Base-by-base conservation (phyloP, 345 rosid species). In the Salix caprea region DNA sequence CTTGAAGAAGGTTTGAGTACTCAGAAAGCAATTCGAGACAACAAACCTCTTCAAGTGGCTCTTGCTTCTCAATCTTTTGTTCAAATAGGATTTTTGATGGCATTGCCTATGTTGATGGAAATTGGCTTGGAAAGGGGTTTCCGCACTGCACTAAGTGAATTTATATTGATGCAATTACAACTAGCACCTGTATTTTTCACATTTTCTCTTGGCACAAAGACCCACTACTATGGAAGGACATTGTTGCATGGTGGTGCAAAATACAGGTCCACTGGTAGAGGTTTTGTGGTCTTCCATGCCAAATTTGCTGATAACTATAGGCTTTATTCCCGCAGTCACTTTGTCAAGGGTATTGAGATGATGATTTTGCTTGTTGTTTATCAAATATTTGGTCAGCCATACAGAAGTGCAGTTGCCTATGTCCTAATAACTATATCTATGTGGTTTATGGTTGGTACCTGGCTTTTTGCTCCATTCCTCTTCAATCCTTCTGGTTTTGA, bases 391-490 rank as follows among this genome's bases (percentile, higher is more conserved):
- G 95, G 98, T 72, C 89, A 88, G 72, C 70, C 94, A 39, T 94
- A 96, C 79, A 92, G 98, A 88, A 90, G 97, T 30, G 86, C 90
- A 8, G 83, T 96, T 60, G 98, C 97, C 36, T 96, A 96, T 83
- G 81, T 96, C 67, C 79, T 96, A 84, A 94, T 96, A 82, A 92
- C 98, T 24, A 71, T 90, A 77, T 94, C 99, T 6, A 91, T 96
- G 95, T 96, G 99, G 99, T 96, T 96, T 83, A 94, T 96, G 97
- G 98, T 92, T 32, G 98, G 99, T 58, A 92, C 98, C 15, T 94
- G 99, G 98, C 98, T 96, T 65, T 96, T 96, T 71, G 98, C 99
- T 48, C 99, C 99, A 5, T 94, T 96, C 89, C 87, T 96, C 65
- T 96, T 94, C 87, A 96, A 96, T 83, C 99, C 99, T 18, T 96